phyloP scores from a whole-genome alignment of 345 rosid genomes.

The Arabidopsis arenosa region DNA sequence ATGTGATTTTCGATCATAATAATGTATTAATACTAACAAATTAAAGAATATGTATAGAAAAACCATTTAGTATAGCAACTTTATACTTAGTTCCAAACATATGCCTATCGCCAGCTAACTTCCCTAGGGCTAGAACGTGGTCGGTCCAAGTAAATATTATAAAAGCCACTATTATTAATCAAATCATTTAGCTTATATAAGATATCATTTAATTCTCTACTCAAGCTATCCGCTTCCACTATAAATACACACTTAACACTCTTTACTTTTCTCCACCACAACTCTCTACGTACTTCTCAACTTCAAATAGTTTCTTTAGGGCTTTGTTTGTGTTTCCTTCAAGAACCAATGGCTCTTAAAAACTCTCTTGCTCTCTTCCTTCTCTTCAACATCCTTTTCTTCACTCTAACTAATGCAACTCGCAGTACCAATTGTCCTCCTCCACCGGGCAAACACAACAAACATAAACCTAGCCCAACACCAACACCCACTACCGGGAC shows the following conservation, averaged over 20 bases:
- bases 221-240: slow-evolving; percentile 19
- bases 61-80: slow-evolving; percentile 25
- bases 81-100: slow-evolving; percentile 23
- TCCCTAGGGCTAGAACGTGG: slow-evolving; percentile 37
- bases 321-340: background rate
- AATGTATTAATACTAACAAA: background rate
- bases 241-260: slow-evolving; percentile 33
- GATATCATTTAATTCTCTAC: background rate
- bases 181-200: slow-evolving; percentile 18
- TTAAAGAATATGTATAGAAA: slow-evolving; percentile 1
- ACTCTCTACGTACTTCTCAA: slow-evolving; percentile 25
- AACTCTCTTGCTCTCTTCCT: slow-evolving; percentile 58
- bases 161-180: slow-evolving; percentile 24
- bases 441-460: slow-evolving; percentile 39
- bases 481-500: slow-evolving; percentile 30
- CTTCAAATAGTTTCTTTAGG: slow-evolving; percentile 28
- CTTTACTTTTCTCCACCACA: slow-evolving; percentile 30
- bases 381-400: slow-evolving; percentile 58
- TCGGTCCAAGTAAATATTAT: slow-evolving; percentile 28
- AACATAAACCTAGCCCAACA: slow-evolving; percentile 45
- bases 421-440: slow-evolving; percentile 58
- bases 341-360: slow-evolving; percentile 51
- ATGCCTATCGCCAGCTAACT: slow-evolving; percentile 39
- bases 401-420: slow-evolving; percentile 51
- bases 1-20: background rate